Conservation (phyloP, 768 basidiomycete species). For the Mycena leptocephala region DNA sequence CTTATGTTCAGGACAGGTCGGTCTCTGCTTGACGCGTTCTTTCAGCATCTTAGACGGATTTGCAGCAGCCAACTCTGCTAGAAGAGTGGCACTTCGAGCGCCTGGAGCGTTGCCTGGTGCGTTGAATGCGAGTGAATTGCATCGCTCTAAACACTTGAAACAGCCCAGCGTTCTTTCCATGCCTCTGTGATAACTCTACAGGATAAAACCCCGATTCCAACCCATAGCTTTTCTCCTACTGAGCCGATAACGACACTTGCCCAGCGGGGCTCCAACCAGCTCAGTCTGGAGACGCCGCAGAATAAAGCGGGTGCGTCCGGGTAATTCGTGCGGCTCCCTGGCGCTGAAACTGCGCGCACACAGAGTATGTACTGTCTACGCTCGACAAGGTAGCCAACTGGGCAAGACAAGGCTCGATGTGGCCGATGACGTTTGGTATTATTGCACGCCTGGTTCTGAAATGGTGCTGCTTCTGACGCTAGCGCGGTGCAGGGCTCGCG, state of each 20-base stretch:
- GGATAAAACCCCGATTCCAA: slow-evolving; percentile 55
- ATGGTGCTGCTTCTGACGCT: slow-evolving; percentile 12
- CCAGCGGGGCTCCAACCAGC: slow-evolving; percentile 85
- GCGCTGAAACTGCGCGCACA: slow-evolving; percentile 3
- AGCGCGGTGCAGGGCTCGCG: slow-evolving; percentile 79
- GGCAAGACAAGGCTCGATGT: slow-evolving; percentile 98
- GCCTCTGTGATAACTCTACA: slow-evolving; percentile 60
- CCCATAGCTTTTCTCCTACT: slow-evolving; percentile 61
- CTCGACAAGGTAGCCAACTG: slow-evolving; percentile 98
- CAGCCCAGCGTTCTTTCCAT: slow-evolving; percentile 73
- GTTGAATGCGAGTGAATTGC: slow-evolving; percentile 1
- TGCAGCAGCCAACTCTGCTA: slow-evolving; percentile 53
- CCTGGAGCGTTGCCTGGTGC: slow-evolving; percentile 51
- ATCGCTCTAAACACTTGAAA: background rate
- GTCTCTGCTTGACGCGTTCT: background rate
- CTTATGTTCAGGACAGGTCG: slow-evolving; percentile 35
- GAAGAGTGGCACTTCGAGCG: slow-evolving; percentile 64
- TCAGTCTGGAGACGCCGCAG: slow-evolving; percentile 88
- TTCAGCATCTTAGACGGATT: background rate
- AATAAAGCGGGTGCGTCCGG: slow-evolving; percentile 86
- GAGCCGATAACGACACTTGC: slow-evolving; percentile 83
- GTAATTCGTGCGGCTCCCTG: background rate
- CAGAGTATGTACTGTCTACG: slow-evolving; percentile 97
- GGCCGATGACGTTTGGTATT: slow-evolving; percentile 97
- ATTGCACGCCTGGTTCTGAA: slow-evolving; percentile 1